Base-by-base conservation (phyloP, 192 early-diverging fungal species). In the Allomyces macrogynus region DNA sequence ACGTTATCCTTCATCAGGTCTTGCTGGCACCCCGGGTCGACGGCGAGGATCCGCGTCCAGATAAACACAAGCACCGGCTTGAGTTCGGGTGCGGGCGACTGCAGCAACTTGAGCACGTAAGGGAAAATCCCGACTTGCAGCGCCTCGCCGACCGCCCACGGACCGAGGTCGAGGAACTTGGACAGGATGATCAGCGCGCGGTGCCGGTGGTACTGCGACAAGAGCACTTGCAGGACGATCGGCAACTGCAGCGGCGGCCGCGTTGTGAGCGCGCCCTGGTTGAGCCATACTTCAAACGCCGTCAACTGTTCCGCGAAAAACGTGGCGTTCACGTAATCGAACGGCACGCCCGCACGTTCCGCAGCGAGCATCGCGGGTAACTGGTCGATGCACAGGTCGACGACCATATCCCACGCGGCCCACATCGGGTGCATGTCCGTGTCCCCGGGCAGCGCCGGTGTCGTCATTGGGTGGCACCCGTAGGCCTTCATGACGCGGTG, bases 261-360 rank as follows among this genome's bases (percentile, higher is more conserved):
- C 63, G 62, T 65, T n/a, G 86, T 81, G n/a, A 89, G 86, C 1
- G 85, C 79, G 10, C 89, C 91, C 63, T 86, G 84, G 18, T 82
- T 75, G 62, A 99, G 78, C 93, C 94, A 99, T 20, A 92, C 91
- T 69, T 97, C 90, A 71, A 99, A 99, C 0, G 93, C 93, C 43
- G 91, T 91, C 61, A 99, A 79, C 78, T 99, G 95, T 70, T 95
- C 92, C 42, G 91, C 84, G 70, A 97, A 99, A 71, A 95, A 99
- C 25, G 83, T 81, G 73, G 87, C 90, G 23, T 87, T 76, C 64
- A 84, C 78, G 71, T 92, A 92, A 24, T 87, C 80, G 23, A 80
- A 68, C 4, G 72, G 73, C 0, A 72, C 62, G 18, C 71, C 75
- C 1, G 67, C 71, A 5, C 66, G 61, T 40, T 78, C 80, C 3